Conservation (phyloP, 2,329 filamentous ascomycete species). For the Aspergillus ruber region DNA sequence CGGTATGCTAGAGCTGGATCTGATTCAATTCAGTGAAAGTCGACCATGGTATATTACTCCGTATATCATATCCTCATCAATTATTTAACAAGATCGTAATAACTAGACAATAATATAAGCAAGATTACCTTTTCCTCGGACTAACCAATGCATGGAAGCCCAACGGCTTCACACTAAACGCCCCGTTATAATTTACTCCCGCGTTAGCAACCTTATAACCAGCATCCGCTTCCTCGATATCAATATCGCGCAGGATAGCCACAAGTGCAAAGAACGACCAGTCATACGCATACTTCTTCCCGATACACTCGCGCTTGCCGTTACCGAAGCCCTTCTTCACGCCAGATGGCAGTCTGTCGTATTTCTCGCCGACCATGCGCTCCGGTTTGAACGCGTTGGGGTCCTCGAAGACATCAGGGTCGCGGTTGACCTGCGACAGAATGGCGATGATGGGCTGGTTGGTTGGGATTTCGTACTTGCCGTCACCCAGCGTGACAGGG, state of each 20-base stretch:
- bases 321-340: constrained; percentile 69
- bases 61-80: constrained; percentile 1
- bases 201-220: constrained; percentile 30
- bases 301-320: constrained; percentile 64
- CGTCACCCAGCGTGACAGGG: constrained; percentile 48
- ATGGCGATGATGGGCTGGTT: constrained; percentile 48
- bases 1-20: too few relatives aligned
- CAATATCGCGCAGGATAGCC: constrained; percentile 63
- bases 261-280: constrained; percentile 59
- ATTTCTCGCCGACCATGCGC: constrained; percentile 64
- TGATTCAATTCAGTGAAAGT: too few relatives aligned
- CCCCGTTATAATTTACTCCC: constrained; percentile 38
- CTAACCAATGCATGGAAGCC: not conserved
- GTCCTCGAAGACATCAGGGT: constrained; percentile 59
- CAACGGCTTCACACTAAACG: constrained; percentile 48
- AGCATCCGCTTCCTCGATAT: constrained; percentile 58
- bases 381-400: constrained; percentile 63
- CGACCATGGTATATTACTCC: not conserved
- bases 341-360: constrained; percentile 56
- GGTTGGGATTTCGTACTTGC: constrained; percentile 55
- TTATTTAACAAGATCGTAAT: not conserved
- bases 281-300: constrained; percentile 66
- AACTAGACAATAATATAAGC: not conserved
- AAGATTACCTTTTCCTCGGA: not conserved
- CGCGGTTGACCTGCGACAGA: constrained; percentile 54